Evolutionary conservation across 2,329 filamentous ascomycete genomes (phyloP), one percentile per base, ranked within the genome.

Genomic region (Thelonectria discophora): DNA sequence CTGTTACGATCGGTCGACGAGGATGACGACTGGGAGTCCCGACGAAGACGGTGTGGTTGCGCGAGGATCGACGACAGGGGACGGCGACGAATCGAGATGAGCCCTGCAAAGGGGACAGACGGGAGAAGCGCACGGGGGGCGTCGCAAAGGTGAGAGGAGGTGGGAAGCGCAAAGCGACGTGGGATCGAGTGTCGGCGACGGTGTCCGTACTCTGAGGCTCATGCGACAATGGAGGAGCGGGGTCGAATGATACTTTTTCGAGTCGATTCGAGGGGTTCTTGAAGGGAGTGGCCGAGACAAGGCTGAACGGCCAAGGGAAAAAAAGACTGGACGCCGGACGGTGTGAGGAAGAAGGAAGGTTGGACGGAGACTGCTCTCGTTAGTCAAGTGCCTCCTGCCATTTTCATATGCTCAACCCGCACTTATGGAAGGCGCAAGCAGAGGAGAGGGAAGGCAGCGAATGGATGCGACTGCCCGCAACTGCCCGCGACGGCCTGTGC

Each of bases 1-100:
- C 61, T 24, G 51, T 54, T 63, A 68, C 65, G 66, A 69, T 55
- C 42, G 30, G 39, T 20, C 52, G 34, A 48, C 18, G 48, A 40
- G 17, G 58, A 42, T 45, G 42, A 39, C 17, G 40, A 56, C 40
- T 15, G 27, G 30, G 24, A 11, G 32, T 50, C 43, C n/a, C 15
- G 53, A 17, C 17, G 43, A 56, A 34, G 37, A 42, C 30, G 30
- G 43, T 47, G 59, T 45, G 58, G 62, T 47, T 46, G 43, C 37
- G 50, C 37, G 49, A 50, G 27, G 20, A 17, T 18, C 21, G 58
- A 48, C 47, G 58, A 43, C 18, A 52, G 24, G 17, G 18, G 37
- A 34, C 40, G 17, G 8, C 27, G 58, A 42, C 32, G 52, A 17
- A 10, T 43, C 24, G 34, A 45, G n/a, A 11, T n/a, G 46, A 18